phyloP scores from a whole-genome alignment of 1,284 basidiomycete species.

The Trametes hirsuta region DNA sequence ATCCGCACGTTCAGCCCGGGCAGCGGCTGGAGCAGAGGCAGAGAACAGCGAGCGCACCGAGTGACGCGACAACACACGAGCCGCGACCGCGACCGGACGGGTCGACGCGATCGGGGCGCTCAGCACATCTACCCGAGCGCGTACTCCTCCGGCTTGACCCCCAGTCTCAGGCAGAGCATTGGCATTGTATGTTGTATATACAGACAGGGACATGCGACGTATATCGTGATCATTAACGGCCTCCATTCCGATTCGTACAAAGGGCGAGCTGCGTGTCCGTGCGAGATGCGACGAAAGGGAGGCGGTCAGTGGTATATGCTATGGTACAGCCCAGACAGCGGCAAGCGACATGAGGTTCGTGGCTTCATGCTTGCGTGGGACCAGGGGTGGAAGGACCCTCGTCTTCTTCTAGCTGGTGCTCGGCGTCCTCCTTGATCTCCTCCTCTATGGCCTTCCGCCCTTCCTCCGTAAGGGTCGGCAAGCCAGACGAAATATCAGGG shows the following conservation, averaged over 20 bases:
- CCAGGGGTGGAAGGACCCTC: conserved; percentile 20
- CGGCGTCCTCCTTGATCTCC: conserved; percentile 51
- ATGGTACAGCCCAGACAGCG: conserved; percentile 15
- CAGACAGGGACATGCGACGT: conserved; percentile 2
- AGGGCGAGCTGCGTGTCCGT: conserved; percentile 8
- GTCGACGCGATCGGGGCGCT: conserved; percentile 24
- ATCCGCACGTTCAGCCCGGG: conserved; percentile 16
- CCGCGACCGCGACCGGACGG: not conserved
- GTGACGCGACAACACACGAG: conserved; percentile 19
- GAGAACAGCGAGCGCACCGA: not conserved
- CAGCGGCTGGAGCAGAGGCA: not conserved
- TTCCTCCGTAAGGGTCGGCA: conserved; percentile 71
- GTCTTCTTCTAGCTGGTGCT: conserved; percentile 31
- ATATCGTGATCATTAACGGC: conserved; percentile 8
- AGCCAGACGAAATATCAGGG: conserved; percentile 71
- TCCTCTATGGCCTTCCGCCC: conserved; percentile 73
- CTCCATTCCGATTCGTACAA: conserved; percentile 14
- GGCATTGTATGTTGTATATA: conserved; percentile 11
- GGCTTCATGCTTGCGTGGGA: conserved; percentile 7
- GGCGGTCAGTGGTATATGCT: conserved; percentile 19
- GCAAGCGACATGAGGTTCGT: conserved; percentile 18
- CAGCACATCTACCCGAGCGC: conserved; percentile 21
- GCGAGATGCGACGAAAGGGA: conserved; percentile 6
- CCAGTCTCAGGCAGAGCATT: not conserved
- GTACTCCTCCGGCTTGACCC: not conserved